These are phyloP conservation scores for Colletotrichum sp. DNA, from an alignment of 2,329 filamentous ascomycete species.

Conservation along the genomic window DNA sequence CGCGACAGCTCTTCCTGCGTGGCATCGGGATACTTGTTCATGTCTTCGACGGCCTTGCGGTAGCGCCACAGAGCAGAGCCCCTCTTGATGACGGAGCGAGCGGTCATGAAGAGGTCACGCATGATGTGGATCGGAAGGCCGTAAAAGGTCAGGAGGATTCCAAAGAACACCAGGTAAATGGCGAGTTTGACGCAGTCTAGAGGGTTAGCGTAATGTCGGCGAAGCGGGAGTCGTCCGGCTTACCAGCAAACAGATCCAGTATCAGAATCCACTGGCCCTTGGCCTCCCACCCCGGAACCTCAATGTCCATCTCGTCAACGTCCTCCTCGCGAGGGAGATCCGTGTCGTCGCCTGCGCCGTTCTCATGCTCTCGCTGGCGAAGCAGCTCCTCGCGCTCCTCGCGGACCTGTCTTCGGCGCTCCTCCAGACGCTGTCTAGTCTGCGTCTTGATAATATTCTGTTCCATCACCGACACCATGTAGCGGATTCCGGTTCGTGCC, in stretches of 20 bases:
- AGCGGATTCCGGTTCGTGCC: slow-evolving; percentile 78
- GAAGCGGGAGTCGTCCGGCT: slow-evolving; percentile 28
- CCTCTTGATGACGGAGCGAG: slow-evolving; percentile 88
- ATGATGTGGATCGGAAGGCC: slow-evolving; percentile 97
- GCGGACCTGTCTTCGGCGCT: slow-evolving; percentile 72
- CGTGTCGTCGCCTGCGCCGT: slow-evolving; percentile 48
- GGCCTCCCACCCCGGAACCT: slow-evolving; percentile 94
- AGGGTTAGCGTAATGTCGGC: slow-evolving; percentile 19
- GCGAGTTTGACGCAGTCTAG: slow-evolving; percentile 88
- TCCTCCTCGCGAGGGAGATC: slow-evolving; percentile 72
- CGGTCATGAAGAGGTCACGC: slow-evolving; percentile 92
- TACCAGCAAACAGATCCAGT: slow-evolving; percentile 83
- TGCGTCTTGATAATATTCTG: slow-evolving; percentile 77
- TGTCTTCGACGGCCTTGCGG: slow-evolving; percentile 88
- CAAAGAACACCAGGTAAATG: slow-evolving; percentile 91
- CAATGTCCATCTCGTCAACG: slow-evolving; percentile 91
- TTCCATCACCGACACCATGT: slow-evolving; percentile 80
- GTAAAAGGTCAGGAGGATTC: slow-evolving; percentile 91
- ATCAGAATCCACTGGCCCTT: slow-evolving; percentile 94
- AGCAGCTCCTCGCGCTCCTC: slow-evolving; percentile 60
- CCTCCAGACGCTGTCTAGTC: slow-evolving; percentile 70
- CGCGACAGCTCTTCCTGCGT: slow-evolving; percentile 82
- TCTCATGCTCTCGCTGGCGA: slow-evolving; percentile 51
- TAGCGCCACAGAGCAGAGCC: slow-evolving; percentile 90
- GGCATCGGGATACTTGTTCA: slow-evolving; percentile 94